Base-by-base conservation (phyloP, 2,329 filamentous ascomycete genomes). In the Orbilia oligospora region DNA sequence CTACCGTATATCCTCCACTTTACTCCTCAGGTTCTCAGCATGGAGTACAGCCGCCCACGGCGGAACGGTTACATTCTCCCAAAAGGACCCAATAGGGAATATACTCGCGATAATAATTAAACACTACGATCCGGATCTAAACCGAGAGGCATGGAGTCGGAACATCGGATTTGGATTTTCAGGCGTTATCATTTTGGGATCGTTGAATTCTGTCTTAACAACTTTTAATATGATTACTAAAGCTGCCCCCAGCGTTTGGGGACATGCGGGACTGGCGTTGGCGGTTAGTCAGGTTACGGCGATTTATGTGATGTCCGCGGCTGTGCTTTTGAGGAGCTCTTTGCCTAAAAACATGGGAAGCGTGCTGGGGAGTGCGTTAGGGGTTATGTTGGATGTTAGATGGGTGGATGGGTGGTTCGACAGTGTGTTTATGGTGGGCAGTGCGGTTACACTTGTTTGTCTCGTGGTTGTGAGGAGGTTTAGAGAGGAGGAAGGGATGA, bases 371-470 rank as follows among this genome's bases (percentile, higher is more conserved):
- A 92, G 94, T 80, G 92, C 92, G 0, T 85, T 97, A 33, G 90
- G 92, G 51, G 92, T 92, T 20, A 92, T 93, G 16, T 86, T 97
- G 8, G 91, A 93, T 82, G 89, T 89, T 5, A 86, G 87, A 0
- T 93, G 93, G 82, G 91, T 93, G 4, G 90, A 97, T 82, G 87
- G 89, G 33, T 97, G 93, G 93, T 97, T 97, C 81, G 93, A 97
- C 84, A 90, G 90, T 6, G 95, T 93, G 91, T 97, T 97, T 83
- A 84, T 97, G 51, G 67, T 65, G 5, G 76, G 76, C 0, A 70
- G 69, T 20, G 63, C 61, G n/a, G 63, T 73, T 46, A 79, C 76
- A 12, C 58, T 79, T 18, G 24, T 79, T 14, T 64, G 76, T 36
- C 49, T 79, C 27, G 30, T 79, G 2, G 24, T 73, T 12, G 76